Evolutionary conservation across 2,329 filamentous ascomycete species (phyloP), one percentile per base, ranked within the genome.

Genomic region (Colletotrichum sp.): DNA sequence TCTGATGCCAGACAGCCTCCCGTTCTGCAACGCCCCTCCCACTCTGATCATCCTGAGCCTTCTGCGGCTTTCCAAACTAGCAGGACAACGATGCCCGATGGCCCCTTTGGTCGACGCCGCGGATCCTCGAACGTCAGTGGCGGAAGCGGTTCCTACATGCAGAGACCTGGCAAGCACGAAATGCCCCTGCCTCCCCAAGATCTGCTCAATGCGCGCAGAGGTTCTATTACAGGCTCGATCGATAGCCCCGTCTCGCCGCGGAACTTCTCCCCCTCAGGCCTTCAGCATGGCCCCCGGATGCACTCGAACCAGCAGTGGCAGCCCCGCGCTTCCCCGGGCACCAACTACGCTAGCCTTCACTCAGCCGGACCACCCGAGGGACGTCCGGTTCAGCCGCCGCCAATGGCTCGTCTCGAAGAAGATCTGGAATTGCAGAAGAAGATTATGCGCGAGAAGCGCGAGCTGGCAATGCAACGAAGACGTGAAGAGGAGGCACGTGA

Each of bases 51-150:
- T 6, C 94, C 94, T 44, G 96, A 98, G 82, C 95, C 96, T 16
- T 98, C 96, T 36, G 90, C 95, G 57, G 94, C 95, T 6, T 98
- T 98, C 83, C 96, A 98, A 83, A 95, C 95, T 6, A 92, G 91
- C 79, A 91, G 95, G 76, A 74, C 36, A 13, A 90, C 91, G 78
- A 88, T 86, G 18, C 93, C 94, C 76, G 92, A 94, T 78, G 92
- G 87, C 15, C 88, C 92, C 4, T 96, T 95, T 88, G 90, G 90
- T 48, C 92, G 96, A 78, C 92, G 96, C 77, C 93, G 96, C 77
- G 94, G 94, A 74, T 98, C 96, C 18, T 99, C 96, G 3, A 98
- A 96, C 81, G 94, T 98, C 55, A 98, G 96, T 83, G 96, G 95
- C 71, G 95, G 94, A 75, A 98, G 95, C 83, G 93, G 94, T 76